Base-by-base conservation (phyloP, 2,329 filamentous ascomycete species). In the Epichloe baconii region DNA sequence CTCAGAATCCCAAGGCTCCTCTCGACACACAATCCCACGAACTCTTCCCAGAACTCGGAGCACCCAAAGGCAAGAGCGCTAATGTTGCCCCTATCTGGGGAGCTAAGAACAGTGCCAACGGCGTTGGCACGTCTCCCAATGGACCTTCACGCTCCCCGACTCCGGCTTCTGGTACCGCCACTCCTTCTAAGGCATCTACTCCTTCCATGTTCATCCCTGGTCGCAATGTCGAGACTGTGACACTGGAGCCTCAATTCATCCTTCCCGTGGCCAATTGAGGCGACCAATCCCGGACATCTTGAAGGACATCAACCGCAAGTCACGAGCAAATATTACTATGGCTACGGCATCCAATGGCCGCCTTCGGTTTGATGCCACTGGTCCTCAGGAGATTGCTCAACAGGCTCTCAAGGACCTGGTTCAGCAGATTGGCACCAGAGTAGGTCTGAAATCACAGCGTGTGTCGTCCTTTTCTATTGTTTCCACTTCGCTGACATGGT, bases 261-360 rank as follows among this genome's bases (percentile, higher is more conserved):
- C 77, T 87, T 45, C 83, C 17, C 80, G 85, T 43, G 74, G 73
- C 53, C 83, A 95, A 66, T 73, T 96, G 62, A 94, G 86, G 75
- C 88, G 88, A 59, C 88, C 91, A 7, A 76, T 96, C 48, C 74
- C 81, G 35, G 35, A 97, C 58, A 83, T 93, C 57, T 74, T 96
- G 63, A 86, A 88, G 65, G 89, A 96, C 57, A 87, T 97, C 70
- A 96, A 95, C 71, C 87, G 85, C 69, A 87, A 85, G 64, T 95
- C 88, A 54, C 89, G 91, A 65, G 89, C 90, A 53, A 87, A 82
- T 59, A 80, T 98, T 58, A 83, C 85, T 58, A 84, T 90, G 76
- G 80, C 80, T 53, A 78, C 80, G 53, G 81, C 83, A n/a, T 78
- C 82, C 55, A 83, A 80, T 56, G 87, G 86, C 21, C 78, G 79